Base-by-base conservation (phyloP, 345 rosid genomes). In the Triadica sebifera region DNA sequence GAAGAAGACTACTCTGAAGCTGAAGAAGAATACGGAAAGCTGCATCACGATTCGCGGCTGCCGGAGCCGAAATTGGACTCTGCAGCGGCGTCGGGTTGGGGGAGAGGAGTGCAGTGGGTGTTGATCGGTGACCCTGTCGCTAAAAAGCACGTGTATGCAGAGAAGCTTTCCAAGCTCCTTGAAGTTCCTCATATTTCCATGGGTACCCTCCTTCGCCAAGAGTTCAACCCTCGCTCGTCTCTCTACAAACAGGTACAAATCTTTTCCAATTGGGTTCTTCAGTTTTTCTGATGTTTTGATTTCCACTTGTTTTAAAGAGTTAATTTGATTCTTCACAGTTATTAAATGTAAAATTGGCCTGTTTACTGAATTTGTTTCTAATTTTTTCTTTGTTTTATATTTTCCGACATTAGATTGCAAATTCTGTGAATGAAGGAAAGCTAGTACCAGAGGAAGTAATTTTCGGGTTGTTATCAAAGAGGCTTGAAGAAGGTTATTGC, bases 41-140 rank as follows among this genome's bases (percentile, higher is more conserved):
- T 19, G 37, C 12, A 65, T 8, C 57, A 29, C 67, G 76, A 69
- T 34, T 60, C 43, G 8, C 65, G 70, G 19, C 65, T 59, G 60
- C 50, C 80, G 52, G 77, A 62, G 55, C 70, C 41, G 63, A 67
- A 49, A 43, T 17, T 56, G 59, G 73, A 65, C 79, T 83, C 25
- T 82, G 72, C 84, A 72, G 87, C 75, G 70, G 87, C 84, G 55
- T 78, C 77, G 61, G 82, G 59, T 2, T 84, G 87, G 60, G 84
- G 77, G 80, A 91, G 96, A 69, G 98, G 98, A 79, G 93, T 90
- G 69, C 97, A 95, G 73, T 95, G 99, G 99, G 96, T 91, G 80
- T 74, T 95, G 59, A 91, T 95, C 65, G 98, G 98, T 3, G 93
- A 87, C 15, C 91, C 92, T 3, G 90, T 89, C 25, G 90, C 88